Evolutionary conservation across 148 eudicot species (phyloP), one percentile per base, ranked within the genome.

Genomic region (Persicaria tinctoria): DNA sequence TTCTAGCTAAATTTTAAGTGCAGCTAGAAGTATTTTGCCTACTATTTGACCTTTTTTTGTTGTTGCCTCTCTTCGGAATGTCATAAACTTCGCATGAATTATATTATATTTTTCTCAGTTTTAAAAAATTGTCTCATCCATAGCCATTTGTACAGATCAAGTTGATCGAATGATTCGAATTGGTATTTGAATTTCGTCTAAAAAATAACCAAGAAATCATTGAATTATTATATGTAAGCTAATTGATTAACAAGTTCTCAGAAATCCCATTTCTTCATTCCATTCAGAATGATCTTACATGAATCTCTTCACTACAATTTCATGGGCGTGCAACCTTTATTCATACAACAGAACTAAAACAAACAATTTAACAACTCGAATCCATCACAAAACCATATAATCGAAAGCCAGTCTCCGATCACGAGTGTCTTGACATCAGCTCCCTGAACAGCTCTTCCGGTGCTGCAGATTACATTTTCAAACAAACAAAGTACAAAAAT

Each of bases 401-500:
- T 9, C 38, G 1, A 60, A 4, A 27, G 23, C 44, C 68, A 60
- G 41, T 60, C 68, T 60, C 48, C 57, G 57, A 53, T 66, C 50
- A 76, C 2, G 78, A 68, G 32, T 81, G 79, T 14, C 74, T 79
- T 73, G 79, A 68, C 90, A 87, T 85, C 23, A 84, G 82, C 68
- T 80, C 78, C 80, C 75, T 81, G 57, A 89, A 89, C 59, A 87
- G 82, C 70, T 87, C 89, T 78, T 76, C 88, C 5, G 93, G 93
- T 12, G 89, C 93, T 89, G 89, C 27, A 23, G 27, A 78, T 38
- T 56, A 72, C 45, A 68, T 46, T 46, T 76, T 12, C 47, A 49
- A 51, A 49, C 41, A 8, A 14, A 51, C 17, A 48, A 57, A 18
- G 0, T 5, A 7, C 63, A 57, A 17, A 18, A 57, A 60, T 3